Evolutionary conservation across 1,139 yeast genomes (phyloP).

Genomic region (Pichia sp.): DNA sequence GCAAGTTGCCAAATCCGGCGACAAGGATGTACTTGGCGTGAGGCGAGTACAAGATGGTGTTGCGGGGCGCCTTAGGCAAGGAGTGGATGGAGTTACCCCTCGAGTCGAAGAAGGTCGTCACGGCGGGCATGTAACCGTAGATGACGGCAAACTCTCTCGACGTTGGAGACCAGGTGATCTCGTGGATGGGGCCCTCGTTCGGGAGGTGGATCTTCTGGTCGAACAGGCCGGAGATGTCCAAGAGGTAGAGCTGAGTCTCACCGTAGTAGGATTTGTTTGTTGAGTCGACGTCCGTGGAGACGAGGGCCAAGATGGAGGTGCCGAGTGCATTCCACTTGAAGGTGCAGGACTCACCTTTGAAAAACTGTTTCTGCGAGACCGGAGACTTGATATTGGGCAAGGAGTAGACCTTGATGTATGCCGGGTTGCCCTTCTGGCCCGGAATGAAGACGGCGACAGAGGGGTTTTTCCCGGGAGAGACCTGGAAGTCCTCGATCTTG

Average conservation of each 20-base stretch:
- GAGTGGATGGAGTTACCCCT: slow-evolving; percentile 86
- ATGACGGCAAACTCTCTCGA: slow-evolving; percentile 96
- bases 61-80: slow-evolving; percentile 83
- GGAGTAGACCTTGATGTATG: slow-evolving; percentile 78
- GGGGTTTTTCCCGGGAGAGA: slow-evolving; percentile 89
- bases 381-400: slow-evolving; percentile 74
- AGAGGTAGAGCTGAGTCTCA: slow-evolving; percentile 83
- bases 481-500: slow-evolving; percentile 52
- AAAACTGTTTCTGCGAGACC: slow-evolving; percentile 80
- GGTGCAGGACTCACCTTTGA: slow-evolving; percentile 92
- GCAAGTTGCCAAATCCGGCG: slow-evolving; percentile 97
- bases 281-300: slow-evolving; percentile 93
- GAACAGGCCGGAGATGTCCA: slow-evolving; percentile 89
- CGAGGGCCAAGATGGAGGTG: slow-evolving; percentile 87
- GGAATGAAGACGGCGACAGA: slow-evolving; percentile 91
- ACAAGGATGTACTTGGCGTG: slow-evolving; percentile 87
- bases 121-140: slow-evolving; percentile 97
- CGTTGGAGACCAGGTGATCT: slow-evolving; percentile 95
- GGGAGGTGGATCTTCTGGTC: slow-evolving; percentile 85
- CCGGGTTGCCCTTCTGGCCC: slow-evolving; percentile 81
- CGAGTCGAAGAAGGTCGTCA: slow-evolving; percentile 90
- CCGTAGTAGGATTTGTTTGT: slow-evolving; percentile 95
- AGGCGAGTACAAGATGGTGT: slow-evolving; percentile 88
- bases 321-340: slow-evolving; percentile 94
- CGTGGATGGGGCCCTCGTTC: slow-evolving; percentile 96